Evolutionary conservation across 805 yeast species (phyloP).

Genomic region (Saturnispora gosingensis): DNA sequence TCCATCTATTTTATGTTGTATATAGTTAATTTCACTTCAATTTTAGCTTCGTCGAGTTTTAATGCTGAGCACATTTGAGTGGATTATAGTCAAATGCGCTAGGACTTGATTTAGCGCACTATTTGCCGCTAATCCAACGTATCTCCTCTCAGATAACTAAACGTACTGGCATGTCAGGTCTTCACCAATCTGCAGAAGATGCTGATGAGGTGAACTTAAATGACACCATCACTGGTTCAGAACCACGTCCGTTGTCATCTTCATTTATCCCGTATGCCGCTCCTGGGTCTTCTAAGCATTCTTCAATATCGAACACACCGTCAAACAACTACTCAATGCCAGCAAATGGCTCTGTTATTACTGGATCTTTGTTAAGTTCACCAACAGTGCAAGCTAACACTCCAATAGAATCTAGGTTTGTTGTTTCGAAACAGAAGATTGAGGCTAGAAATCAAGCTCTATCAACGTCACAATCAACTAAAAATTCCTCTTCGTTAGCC

Average conservation of each 20-base stretch:
- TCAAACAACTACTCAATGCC: conserved; percentile 31
- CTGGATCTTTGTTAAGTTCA: conserved; percentile 59
- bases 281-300: conserved; percentile 46
- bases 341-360: conserved; percentile 48
- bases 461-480: conserved; percentile 14
- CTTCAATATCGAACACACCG: conserved; percentile 11
- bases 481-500: conserved; percentile 40
- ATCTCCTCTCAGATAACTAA: not conserved
- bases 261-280: conserved; percentile 55
- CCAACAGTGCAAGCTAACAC: conserved; percentile 51
- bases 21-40: not conserved
- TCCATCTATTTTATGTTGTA: not conserved
- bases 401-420: conserved; percentile 76
- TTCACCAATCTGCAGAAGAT: conserved; percentile 28
- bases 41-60: not conserved
- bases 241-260: not conserved
- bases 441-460: conserved; percentile 29
- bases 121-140: not conserved
- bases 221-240: conserved; percentile 13
- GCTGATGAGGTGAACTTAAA: not conserved
- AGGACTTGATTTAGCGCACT: not conserved
- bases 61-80: not conserved
- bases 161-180: conserved; percentile 20
- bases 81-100: not conserved
- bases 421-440: conserved; percentile 70